A percentile compares a stretch with the other conserved stretches of the same genome.
phyloP scores from a whole-genome alignment of 2,329 filamentous ascomycete species.

The Moelleriella libera region DNA sequence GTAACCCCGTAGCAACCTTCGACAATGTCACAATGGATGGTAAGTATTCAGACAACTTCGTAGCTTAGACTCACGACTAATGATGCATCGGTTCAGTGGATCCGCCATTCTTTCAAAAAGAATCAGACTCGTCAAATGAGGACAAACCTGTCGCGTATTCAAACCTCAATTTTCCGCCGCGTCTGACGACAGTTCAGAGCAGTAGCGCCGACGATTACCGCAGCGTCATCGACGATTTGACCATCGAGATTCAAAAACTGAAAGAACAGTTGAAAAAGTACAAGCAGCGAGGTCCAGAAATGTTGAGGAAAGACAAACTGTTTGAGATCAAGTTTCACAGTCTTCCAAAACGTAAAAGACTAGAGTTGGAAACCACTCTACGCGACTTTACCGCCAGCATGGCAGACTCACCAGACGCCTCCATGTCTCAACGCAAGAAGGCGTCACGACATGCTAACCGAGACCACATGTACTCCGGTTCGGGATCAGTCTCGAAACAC shows the following conservation, averaged over 20 bases:
- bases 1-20: conserved; percentile 28
- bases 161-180: conserved; percentile 12
- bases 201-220: conserved; percentile 63
- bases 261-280: conserved; percentile 61
- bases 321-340: conserved; percentile 75
- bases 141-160: conserved; percentile 16
- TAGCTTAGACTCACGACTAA: background rate
- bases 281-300: conserved; percentile 50
- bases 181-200: conserved; percentile 24
- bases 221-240: conserved; percentile 78
- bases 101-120: conserved; percentile 40
- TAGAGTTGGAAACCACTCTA: conserved; percentile 61
- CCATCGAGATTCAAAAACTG: conserved; percentile 67
- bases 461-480: conserved; percentile 23
- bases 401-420: conserved; percentile 30
- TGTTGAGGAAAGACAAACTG: conserved; percentile 59
- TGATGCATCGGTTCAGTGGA: conserved; percentile 21
- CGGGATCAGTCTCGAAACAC: conserved; percentile 33
- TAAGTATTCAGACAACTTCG: conserved; percentile 9
- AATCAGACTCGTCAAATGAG: conserved; percentile 36
- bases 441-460: conserved; percentile 22
- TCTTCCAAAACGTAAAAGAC: conserved; percentile 56
- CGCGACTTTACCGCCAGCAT: conserved; percentile 56
- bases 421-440: conserved; percentile 26
- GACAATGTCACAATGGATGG: conserved; percentile 33